Evolutionary conservation across 2,329 filamentous ascomycete species (phyloP).

Genomic region (Venturiaceae sp.): DNA sequence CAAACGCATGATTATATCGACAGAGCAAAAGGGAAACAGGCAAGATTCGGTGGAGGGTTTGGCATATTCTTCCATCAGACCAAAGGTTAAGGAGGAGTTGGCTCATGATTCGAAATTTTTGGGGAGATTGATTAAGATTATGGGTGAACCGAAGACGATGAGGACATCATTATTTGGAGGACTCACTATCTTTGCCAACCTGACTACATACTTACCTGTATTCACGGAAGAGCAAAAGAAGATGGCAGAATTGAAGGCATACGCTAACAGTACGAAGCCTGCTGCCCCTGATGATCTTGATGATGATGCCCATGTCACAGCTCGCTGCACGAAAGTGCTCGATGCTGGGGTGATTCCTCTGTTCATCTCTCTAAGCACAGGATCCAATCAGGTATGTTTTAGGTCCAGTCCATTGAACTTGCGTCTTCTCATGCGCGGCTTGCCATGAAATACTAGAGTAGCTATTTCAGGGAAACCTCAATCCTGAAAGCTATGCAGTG

Average conservation of each 20-base stretch:
- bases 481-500: too few species aligned
- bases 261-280: slow-evolving; percentile 72
- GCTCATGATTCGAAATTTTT: slow-evolving; percentile 60
- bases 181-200: slow-evolving; percentile 59
- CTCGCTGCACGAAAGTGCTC: slow-evolving; percentile 69
- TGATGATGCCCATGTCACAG: slow-evolving; percentile 63
- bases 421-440: neutral
- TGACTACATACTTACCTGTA: slow-evolving; percentile 69
- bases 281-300: slow-evolving; percentile 57
- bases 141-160: slow-evolving; percentile 34
- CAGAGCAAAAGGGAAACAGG: slow-evolving; percentile 43
- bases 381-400: slow-evolving; percentile 1
- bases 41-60: slow-evolving; percentile 79
- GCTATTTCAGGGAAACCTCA: too few species aligned
- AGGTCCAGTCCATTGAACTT: too few species aligned
- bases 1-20: slow-evolving; percentile 54
- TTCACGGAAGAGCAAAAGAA: slow-evolving; percentile 87
- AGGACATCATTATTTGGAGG: slow-evolving; percentile 10
- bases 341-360: slow-evolving; percentile 69
- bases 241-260: slow-evolving; percentile 85
- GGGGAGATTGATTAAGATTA: slow-evolving; percentile 54
- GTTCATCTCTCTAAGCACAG: slow-evolving; percentile 62
- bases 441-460: too few species aligned
- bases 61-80: slow-evolving; percentile 81
- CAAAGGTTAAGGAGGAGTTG: slow-evolving; percentile 75